phyloP scores from a whole-genome alignment of 2,329 filamentous ascomycete species.

The Microcera coccophila region DNA sequence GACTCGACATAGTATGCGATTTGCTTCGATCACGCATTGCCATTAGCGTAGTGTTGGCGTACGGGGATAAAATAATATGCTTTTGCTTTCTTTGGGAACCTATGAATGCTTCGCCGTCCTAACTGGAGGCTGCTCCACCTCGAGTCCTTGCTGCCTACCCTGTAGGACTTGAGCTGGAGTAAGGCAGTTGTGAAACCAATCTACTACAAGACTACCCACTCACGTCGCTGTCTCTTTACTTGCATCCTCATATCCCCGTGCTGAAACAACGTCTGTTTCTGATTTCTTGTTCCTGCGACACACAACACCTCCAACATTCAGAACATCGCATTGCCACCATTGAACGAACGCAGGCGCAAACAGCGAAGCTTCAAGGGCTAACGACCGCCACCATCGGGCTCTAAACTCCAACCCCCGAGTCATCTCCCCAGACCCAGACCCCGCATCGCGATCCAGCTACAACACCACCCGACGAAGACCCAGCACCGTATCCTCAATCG shows the following conservation, averaged over 20 bases:
- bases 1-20: too few species aligned
- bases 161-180: not conserved
- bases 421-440: not conserved
- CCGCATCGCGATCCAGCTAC: not conserved
- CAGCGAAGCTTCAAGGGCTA: too few species aligned
- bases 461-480: not conserved
- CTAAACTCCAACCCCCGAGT: not conserved
- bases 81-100: not conserved
- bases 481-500: not conserved
- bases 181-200: too few species aligned
- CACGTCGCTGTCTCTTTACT: slow-evolving; percentile 24
- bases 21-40: too few species aligned
- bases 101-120: not conserved
- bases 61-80: too few species aligned
- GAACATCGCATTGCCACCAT: too few species aligned
- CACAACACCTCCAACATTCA: not conserved
- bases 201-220: slow-evolving; percentile 2
- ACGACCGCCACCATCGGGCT: too few species aligned
- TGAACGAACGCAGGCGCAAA: too few species aligned
- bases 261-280: slow-evolving; percentile 1
- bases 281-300: not conserved
- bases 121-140: too few species aligned
- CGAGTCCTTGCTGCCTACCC: too few species aligned
- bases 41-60: too few species aligned
- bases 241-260: slow-evolving; percentile 5